Conservation (phyloP, 768 basidiomycete genomes). For the Crepidotus variabilis region DNA sequence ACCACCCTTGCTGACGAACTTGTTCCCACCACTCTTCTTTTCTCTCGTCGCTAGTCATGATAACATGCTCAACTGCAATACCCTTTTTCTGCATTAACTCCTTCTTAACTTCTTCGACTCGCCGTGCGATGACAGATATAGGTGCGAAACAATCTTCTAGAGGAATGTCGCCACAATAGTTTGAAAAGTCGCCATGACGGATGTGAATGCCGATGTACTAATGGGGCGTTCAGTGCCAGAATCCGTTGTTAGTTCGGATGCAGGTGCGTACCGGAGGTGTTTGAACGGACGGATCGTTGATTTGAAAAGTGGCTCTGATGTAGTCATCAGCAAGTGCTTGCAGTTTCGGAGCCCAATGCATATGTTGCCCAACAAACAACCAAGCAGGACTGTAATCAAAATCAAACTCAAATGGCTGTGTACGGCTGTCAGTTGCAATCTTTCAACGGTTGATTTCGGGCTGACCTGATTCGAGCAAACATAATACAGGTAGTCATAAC, state of each 20-base stretch:
- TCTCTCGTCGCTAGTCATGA: conserved; percentile 64
- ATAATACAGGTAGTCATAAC: conserved; percentile 52
- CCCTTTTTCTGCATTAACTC: conserved; percentile 43
- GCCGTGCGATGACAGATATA: conserved; percentile 46
- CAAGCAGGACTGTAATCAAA: conserved; percentile 57
- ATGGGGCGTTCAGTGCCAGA: background rate
- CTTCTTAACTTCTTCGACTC: conserved; percentile 51
- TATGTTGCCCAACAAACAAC: conserved; percentile 49
- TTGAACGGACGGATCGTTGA: conserved; percentile 24
- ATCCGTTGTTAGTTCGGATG: background rate
- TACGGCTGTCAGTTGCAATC: background rate
- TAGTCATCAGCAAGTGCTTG: conserved; percentile 40
- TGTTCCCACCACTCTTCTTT: conserved; percentile 57
- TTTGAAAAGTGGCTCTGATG: conserved; percentile 39
- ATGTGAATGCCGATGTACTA: conserved; percentile 59
- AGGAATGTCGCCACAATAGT: conserved; percentile 39
- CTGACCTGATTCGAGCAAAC: conserved; percentile 43
- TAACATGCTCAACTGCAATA: conserved; percentile 44
- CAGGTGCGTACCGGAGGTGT: conserved; percentile 43
- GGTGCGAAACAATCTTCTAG: conserved; percentile 49
- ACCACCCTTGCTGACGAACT: conserved; percentile 48
- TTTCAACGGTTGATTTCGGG: conserved; percentile 2
- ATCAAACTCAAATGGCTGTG: conserved; percentile 51
- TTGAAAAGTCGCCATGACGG: conserved; percentile 51
- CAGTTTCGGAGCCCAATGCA: conserved; percentile 45